Base-by-base conservation (phyloP, 2,329 filamentous ascomycete species). In the Celoporthe dispersa region DNA sequence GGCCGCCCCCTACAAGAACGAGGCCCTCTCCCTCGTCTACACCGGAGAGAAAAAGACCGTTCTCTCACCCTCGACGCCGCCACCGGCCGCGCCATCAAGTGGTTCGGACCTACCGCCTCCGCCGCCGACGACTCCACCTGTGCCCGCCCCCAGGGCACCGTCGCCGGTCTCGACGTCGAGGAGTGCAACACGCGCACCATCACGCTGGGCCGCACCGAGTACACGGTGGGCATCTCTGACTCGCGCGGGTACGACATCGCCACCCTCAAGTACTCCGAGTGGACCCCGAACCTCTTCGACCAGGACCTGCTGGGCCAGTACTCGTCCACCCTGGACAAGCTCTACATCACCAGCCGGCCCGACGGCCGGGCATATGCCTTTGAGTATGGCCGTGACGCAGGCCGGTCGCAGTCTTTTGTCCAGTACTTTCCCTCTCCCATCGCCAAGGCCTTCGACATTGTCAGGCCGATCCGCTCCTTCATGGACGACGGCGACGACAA, bases 201-300 rank as follows among this genome's bases (percentile, higher is more conserved):
- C 71, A 94, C 92, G 0, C 85, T 98, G 1, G 94, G 94, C 37
- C 89, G 93, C 66, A 94, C 93, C 53, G 94, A 98, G 79, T 99
- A 99, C 80, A 95, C 89, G 7, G 91, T 99, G 71, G 90, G 87
- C 68, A 97, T 99, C 60, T 91, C 94, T 73, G 91, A 93, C 71
- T 88, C 86, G 60, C 88, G 92, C 74, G 91, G 91, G 1, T 88
- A 91, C 70, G 88, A 89, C 9, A 91, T 99, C 72, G 97, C 94
- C 76, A 97, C 93, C 0, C 88, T 99, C 74, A 94, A 90, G 74
- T 99, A 97, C 78, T 92, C 94, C 14, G 96, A 99, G 79, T 99
- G 96, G 96, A 91, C 90, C 0, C 93, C 94, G 19, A 99, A 99
- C 80, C 97, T 92, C 70, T 92, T 91, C 71, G 95, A 99, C 79